These are phyloP conservation scores for Pseudonitzschia delicatissima DNA, from an alignment of 108 stramenopile species.

Conservation along the genomic window DNA sequence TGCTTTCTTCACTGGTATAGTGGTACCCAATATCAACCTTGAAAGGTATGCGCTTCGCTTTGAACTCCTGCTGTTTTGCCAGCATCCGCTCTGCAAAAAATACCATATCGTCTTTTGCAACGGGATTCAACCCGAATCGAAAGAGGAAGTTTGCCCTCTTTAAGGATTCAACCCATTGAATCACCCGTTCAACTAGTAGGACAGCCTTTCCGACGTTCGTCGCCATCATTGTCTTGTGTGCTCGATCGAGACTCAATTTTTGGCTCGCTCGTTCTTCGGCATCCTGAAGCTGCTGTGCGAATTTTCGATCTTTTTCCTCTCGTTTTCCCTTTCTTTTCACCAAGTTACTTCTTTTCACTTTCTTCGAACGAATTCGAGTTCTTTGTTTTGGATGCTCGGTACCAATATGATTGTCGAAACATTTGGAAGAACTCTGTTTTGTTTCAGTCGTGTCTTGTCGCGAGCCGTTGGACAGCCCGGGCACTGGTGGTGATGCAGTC, in stretches of 20 bases:
- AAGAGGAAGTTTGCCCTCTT: neutral
- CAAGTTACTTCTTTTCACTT: no score
- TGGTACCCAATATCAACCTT: neutral
- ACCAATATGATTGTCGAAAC: no score
- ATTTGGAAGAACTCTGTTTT: no score
- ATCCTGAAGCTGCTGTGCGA: neutral
- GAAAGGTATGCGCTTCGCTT: neutral
- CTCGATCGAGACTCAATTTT: neutral
- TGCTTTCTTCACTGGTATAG: neutral
- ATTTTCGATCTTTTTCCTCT: neutral
- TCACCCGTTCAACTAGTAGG: neutral
- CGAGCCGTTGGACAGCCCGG: no score
- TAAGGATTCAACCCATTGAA: neutral
- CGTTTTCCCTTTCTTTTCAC: no score
- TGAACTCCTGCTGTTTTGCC: neutral
- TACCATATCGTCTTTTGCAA: neutral
- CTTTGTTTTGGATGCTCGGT: no score
- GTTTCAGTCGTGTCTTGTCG: no score
- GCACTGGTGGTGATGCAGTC: no score
- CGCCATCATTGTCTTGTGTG: neutral
- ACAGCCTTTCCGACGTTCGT: neutral
- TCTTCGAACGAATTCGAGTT: no score
- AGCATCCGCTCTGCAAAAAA: neutral
- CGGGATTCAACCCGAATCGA: neutral
- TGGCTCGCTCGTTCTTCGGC: neutral